Evolutionary conservation across 2,329 filamentous ascomycete species (phyloP).

Genomic region (Pseudocercospora musae): DNA sequence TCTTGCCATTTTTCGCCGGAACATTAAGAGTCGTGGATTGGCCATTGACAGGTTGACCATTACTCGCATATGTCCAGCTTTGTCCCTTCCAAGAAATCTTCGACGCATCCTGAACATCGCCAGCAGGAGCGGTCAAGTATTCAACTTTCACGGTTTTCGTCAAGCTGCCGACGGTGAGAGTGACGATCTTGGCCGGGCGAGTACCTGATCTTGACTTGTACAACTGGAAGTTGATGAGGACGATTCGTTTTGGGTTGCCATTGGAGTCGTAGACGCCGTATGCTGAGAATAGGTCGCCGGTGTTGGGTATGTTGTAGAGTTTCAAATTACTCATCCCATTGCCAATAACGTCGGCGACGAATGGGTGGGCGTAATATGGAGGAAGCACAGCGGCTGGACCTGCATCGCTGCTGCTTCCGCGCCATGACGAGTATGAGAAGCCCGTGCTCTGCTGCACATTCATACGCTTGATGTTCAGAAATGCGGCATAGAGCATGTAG

Average conservation of each 20-base stretch:
- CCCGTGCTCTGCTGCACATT: slow-evolving; percentile 20
- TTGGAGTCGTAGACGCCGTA: slow-evolving; percentile 15
- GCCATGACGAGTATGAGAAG: slow-evolving; percentile 16
- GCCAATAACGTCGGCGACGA: slow-evolving; percentile 19
- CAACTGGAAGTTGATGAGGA: slow-evolving; percentile 15
- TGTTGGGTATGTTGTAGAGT: slow-evolving; percentile 10
- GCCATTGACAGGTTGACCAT: slow-evolving; percentile 9
- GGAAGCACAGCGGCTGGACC: slow-evolving; percentile 13
- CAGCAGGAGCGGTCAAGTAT: slow-evolving; percentile 13
- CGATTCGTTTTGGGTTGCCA: slow-evolving; percentile 9
- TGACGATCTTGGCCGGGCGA: slow-evolving; percentile 11
- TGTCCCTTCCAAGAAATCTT: slow-evolving; percentile 18
- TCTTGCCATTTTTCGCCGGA: neutral
- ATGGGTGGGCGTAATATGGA: slow-evolving; percentile 20
- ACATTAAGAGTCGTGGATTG: neutral
- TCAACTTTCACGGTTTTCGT: slow-evolving; percentile 7
- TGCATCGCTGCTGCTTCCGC: slow-evolving; percentile 7
- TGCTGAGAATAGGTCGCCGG: slow-evolving; percentile 12
- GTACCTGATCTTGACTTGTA: slow-evolving; percentile 2
- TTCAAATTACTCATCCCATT: slow-evolving; percentile 6
- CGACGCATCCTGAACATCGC: slow-evolving; percentile 12
- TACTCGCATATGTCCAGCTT: slow-evolving; percentile 14
- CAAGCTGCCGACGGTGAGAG: slow-evolving; percentile 4
- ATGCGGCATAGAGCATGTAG: slow-evolving; percentile 16
- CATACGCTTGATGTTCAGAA: slow-evolving; percentile 12